Evolutionary conservation across 345 rosid genomes (phyloP).

Genomic region (Arabidopsis arenosa): DNA sequence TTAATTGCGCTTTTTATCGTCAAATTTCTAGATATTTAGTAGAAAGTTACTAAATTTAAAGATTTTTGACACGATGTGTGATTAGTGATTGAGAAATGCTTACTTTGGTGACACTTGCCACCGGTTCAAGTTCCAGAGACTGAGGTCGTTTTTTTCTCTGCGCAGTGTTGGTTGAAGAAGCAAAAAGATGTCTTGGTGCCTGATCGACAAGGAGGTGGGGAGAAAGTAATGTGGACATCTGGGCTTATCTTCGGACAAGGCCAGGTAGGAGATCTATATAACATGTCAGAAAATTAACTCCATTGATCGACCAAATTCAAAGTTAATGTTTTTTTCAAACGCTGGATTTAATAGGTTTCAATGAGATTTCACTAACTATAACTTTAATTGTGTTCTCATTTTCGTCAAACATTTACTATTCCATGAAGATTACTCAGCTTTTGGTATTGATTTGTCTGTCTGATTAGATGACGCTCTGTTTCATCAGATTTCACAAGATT

Average conservation of each 20-base stretch:
- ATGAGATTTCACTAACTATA: not conserved
- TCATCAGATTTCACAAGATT: slow-evolving; percentile 13
- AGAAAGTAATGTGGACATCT: slow-evolving; percentile 82
- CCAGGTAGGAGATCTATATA: slow-evolving; percentile 58
- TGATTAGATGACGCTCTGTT: slow-evolving; percentile 13
- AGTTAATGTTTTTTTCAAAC: not conserved
- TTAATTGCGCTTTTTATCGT: not conserved
- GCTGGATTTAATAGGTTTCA: not conserved
- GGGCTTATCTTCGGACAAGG: slow-evolving; percentile 93
- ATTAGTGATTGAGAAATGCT: slow-evolving; percentile 15
- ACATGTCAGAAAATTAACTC: slow-evolving; percentile 5
- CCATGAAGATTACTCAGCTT: not conserved
- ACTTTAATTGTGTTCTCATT: not conserved
- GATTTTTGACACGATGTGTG: not conserved
- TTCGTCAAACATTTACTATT: slow-evolving; percentile 3
- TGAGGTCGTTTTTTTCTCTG: slow-evolving; percentile 22
- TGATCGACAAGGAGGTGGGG: slow-evolving; percentile 64
- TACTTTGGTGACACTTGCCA: slow-evolving; percentile 1
- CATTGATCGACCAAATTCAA: slow-evolving; percentile 2
- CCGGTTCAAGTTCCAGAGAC: slow-evolving; percentile 18
- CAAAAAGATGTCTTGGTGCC: slow-evolving; percentile 79
- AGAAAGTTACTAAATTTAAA: not conserved
- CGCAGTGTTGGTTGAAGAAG: slow-evolving; percentile 98
- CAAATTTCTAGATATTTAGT: not conserved
- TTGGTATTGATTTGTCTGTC: not conserved